Evolutionary conservation across 768 basidiomycete genomes (phyloP).

Genomic region (Mycena vulgaris): DNA sequence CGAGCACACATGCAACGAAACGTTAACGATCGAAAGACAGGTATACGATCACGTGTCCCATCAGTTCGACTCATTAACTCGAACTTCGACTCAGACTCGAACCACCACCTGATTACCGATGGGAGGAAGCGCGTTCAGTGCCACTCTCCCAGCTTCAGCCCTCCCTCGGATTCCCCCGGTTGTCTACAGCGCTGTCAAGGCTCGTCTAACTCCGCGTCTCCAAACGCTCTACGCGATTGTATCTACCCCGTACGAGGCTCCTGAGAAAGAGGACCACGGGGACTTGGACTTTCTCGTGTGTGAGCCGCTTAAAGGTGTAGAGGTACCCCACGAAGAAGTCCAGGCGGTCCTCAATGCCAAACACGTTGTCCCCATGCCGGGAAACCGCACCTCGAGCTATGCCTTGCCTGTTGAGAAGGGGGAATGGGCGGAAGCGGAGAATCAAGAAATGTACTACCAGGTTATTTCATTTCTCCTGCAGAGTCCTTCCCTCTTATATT

Average conservation of each 20-base stretch:
- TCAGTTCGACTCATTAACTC: background rate
- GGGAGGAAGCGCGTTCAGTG: constrained; percentile 81
- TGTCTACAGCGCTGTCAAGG: constrained; percentile 68
- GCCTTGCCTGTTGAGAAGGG: constrained; percentile 63
- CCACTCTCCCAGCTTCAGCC: constrained; percentile 56
- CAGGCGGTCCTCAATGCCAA: constrained; percentile 63
- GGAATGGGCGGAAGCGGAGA: constrained; percentile 53
- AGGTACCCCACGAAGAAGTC: constrained; percentile 54
- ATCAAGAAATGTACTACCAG: constrained; percentile 59
- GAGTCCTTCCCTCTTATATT: background rate
- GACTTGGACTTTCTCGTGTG: constrained; percentile 80
- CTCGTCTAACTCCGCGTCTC: constrained; percentile 58
- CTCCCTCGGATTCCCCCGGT: constrained; percentile 76
- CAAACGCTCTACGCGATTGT: constrained; percentile 65
- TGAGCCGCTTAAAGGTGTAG: constrained; percentile 52
- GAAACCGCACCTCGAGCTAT: constrained; percentile 74
- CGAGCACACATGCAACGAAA: too few species aligned
- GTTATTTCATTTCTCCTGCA: constrained; percentile 46
- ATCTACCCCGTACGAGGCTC: constrained; percentile 72
- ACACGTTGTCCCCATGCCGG: constrained; percentile 62
- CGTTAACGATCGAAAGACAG: background rate
- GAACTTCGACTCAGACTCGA: background rate
- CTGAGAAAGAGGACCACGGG: constrained; percentile 76
- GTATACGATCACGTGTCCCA: background rate
- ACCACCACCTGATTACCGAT: constrained; percentile 50